phyloP scores from a whole-genome alignment of 257 asterid genomes.

The Hygrophila difformis region DNA sequence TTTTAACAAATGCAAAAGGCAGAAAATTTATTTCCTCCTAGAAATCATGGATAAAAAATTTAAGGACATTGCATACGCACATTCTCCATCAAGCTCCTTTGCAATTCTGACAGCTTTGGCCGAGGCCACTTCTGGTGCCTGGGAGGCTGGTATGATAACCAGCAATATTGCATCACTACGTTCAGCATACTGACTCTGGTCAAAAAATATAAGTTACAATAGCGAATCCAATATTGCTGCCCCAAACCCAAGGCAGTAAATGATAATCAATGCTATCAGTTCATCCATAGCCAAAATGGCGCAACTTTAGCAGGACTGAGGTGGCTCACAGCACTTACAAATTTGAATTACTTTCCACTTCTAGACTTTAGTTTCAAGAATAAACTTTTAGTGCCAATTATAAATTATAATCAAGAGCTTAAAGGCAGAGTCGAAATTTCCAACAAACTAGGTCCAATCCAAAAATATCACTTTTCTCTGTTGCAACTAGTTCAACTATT shows the following conservation, averaged over 20 bases:
- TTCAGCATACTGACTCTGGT: slow-evolving; percentile 90
- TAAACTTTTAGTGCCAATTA: too few relatives aligned
- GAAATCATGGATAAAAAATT: slow-evolving; percentile 14
- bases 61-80: slow-evolving; percentile 38
- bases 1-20: slow-evolving; percentile 1
- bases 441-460: too few relatives aligned
- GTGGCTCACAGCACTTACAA: too few relatives aligned
- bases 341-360: too few relatives aligned
- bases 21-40: neutral
- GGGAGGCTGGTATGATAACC: slow-evolving; percentile 84
- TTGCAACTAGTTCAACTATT: too few relatives aligned
- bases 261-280: neutral
- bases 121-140: slow-evolving; percentile 92
- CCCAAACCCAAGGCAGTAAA: neutral
- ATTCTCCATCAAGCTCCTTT: slow-evolving; percentile 91
- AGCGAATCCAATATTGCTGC: neutral
- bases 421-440: too few relatives aligned
- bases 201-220: too few relatives aligned
- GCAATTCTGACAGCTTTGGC: slow-evolving; percentile 91
- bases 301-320: neutral
- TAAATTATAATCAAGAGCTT: too few relatives aligned
- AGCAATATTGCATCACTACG: slow-evolving; percentile 86
- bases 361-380: too few relatives aligned
- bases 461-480: too few relatives aligned
- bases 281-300: neutral